Conservation (phyloP, 371 early-diverging fungal genomes). For the Lichtheimia ramosa region DNA sequence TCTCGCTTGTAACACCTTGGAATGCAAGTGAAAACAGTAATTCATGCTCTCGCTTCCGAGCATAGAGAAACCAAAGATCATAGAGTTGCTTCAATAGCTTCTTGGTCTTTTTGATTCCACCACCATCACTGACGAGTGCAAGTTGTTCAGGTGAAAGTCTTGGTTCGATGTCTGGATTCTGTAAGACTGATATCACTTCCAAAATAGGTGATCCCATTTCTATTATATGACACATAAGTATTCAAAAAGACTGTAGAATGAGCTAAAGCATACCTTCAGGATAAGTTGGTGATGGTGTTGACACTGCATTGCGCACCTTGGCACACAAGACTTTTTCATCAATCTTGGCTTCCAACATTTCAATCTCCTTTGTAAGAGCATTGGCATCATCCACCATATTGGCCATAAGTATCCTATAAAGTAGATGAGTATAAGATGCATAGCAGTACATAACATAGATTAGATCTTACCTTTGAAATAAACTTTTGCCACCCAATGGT, state of each 20-base stretch:
- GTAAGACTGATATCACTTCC: constrained; percentile 42
- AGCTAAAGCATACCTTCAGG: constrained; percentile 12
- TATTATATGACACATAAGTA: background rate
- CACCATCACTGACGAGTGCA: background rate
- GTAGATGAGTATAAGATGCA: background rate
- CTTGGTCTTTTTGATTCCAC: constrained; percentile 4
- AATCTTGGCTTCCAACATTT: constrained; percentile 44
- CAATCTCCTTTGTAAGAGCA: constrained; percentile 52
- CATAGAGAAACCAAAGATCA: constrained; percentile 49
- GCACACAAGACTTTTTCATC: constrained; percentile 51
- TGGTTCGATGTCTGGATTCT: constrained; percentile 44
- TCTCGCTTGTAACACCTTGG: constrained; percentile 65
- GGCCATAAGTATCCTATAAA: constrained; percentile 46
- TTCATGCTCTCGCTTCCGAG: constrained; percentile 59
- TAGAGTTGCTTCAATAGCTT: constrained; percentile 43
- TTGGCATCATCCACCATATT: constrained; percentile 56
- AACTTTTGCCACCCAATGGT: constrained; percentile 62
- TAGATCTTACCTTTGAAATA: constrained; percentile 55
- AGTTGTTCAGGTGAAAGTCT: constrained; percentile 45
- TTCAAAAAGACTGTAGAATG: constrained; percentile 9
- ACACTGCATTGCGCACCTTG: constrained; percentile 57
- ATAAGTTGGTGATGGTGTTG: constrained; percentile 20
- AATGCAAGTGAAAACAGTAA: constrained; percentile 55
- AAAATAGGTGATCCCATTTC: constrained; percentile 5
- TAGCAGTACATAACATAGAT: background rate